Percentiles rank a stretch among this genome's conserved stretches.
phyloP scores from a whole-genome alignment of 805 yeast genomes.

The Kodamaea laetipori region DNA sequence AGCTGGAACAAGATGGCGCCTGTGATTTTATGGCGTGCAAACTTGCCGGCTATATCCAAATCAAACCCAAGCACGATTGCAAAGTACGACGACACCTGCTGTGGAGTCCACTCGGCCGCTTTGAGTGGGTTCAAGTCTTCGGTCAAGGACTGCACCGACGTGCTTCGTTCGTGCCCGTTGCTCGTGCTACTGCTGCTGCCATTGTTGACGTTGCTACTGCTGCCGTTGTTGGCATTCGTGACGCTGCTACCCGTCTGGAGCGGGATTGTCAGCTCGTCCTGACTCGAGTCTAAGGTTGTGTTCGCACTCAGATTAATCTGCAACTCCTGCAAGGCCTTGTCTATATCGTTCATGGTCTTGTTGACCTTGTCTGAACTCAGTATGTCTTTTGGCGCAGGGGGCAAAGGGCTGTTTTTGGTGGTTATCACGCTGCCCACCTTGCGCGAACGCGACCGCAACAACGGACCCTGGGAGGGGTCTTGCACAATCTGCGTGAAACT shows the following conservation, averaged over 20 bases:
- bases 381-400: conserved; percentile 13
- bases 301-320: conserved; percentile 29
- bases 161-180: conserved; percentile 7
- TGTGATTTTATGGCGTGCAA: conserved; percentile 83
- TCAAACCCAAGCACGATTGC: conserved; percentile 71
- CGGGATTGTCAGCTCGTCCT: neutral
- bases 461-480: conserved; percentile 19
- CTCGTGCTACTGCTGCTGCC: no score
- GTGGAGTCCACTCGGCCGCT: conserved; percentile 76
- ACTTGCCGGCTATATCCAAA: conserved; percentile 69
- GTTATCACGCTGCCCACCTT: conserved; percentile 27
- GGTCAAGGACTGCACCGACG: conserved; percentile 18
- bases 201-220: no score
- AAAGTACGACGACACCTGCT: conserved; percentile 81
- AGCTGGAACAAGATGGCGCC: conserved; percentile 84
- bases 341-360: conserved; percentile 68
- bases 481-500: conserved; percentile 68
- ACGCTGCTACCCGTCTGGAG: neutral
- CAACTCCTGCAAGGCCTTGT: conserved; percentile 68
- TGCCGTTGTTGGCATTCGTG: no score
- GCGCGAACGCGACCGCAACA: conserved; percentile 59
- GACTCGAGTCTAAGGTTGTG: conserved; percentile 4
- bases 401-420: conserved; percentile 11
- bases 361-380: conserved; percentile 35
- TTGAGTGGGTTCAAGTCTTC: conserved; percentile 47